Evolutionary conservation across 257 asterid species (phyloP), one percentile per base, ranked within the genome.

Genomic region (Forsythia viridissima): DNA sequence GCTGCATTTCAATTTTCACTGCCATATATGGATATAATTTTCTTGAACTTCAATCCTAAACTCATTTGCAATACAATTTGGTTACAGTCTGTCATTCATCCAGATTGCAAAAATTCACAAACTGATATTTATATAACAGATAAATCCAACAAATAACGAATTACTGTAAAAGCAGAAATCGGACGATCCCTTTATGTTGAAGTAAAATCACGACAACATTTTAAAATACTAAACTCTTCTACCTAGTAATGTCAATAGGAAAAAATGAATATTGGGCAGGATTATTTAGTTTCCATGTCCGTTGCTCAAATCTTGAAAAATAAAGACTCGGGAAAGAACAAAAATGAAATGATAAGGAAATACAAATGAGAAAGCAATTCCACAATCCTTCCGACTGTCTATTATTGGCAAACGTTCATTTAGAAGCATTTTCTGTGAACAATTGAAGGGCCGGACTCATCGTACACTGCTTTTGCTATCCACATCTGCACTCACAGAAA

Each of bases 341-440:
- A 71, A 48, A 76, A 73, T 44, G 77, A 80, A 74, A 65, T 74
- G 43, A 43, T 16, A 57, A 66, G 76, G 57, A 68, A 52, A 82
- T 66, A 67, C 78, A 69, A 42, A 72, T 67, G 82, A 66, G 74
- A 76, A 63, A 83, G 81, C 85, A 82, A 55, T 84, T 71, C 37
- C 80, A 71, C 81, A 73, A 76, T 77, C 87, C 79, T 84, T 75
- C 42, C 70, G 20, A 42, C 38, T 36, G 75, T 24, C 72, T 57
- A 55, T 55, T 61, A 55, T 68, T 55, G 72, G 55, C 73, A 43
- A 70, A 18, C 8, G 57, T 78, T 21, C 8, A 57, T 72, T 80
- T 83, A 88, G 90, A 88, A 88, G 87, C 92, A 88, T 66, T 88
- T 88, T 78, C 92, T 86, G 90, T 88, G 92, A 40, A 88, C 92